Evolutionary conservation across 257 asterid genomes (phyloP).

Genomic region (Solanum chilense): DNA sequence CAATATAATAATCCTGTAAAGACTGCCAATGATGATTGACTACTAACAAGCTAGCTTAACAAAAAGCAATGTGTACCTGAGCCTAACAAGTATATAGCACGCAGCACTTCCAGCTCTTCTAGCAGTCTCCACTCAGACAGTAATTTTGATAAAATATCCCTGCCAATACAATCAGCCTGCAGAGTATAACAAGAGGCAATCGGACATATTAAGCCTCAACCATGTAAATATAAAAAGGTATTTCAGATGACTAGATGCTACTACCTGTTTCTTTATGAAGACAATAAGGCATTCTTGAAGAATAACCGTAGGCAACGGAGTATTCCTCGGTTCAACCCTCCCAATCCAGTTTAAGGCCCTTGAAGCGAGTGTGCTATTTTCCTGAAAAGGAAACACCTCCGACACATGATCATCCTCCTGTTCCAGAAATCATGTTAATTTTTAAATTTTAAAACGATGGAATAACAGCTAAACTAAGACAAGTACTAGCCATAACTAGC

Average conservation of each 20-base stretch:
- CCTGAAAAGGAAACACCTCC: conserved; percentile 80
- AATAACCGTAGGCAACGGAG: conserved; percentile 66
- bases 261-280: conserved; percentile 81
- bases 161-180: conserved; percentile 91
- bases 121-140: conserved; percentile 80
- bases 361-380: conserved; percentile 81
- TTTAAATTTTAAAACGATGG: not conserved
- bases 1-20: conserved; percentile 2
- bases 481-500: conserved; percentile 1
- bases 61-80: conserved; percentile 44
- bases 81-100: conserved; percentile 92
- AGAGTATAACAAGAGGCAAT: conserved; percentile 4
- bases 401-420: conserved; percentile 75
- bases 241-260: not conserved
- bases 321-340: conserved; percentile 48
- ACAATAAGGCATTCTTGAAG: conserved; percentile 80
- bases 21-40: not conserved
- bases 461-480: not conserved
- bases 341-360: conserved; percentile 67
- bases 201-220: not conserved
- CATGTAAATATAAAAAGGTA: not conserved
- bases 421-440: conserved; percentile 1
- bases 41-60: not conserved
- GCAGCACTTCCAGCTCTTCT: conserved; percentile 83
- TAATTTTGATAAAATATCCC: conserved; percentile 70